phyloP scores from a whole-genome alignment of 306 rosid genomes.

The Vigna reflexopilosa region DNA sequence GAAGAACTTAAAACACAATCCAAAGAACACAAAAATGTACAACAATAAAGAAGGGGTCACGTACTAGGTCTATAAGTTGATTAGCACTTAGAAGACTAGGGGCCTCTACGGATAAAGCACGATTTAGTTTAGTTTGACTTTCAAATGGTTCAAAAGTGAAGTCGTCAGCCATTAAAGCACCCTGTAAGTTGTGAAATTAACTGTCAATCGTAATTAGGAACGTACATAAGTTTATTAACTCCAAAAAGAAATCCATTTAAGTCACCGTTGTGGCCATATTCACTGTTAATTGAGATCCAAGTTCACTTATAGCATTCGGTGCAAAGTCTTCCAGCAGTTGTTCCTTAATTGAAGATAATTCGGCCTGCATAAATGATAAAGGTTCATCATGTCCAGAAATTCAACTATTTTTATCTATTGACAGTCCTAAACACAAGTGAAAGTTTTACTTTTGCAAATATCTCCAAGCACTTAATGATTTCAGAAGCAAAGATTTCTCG shows the following conservation, averaged over 20 bases:
- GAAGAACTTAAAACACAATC: conserved; percentile 35
- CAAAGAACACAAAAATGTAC: conserved; percentile 39
- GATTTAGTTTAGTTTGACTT: conserved; percentile 53
- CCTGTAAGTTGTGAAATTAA: conserved; percentile 53
- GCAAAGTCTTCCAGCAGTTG: conserved; percentile 69
- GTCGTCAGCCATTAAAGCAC: conserved; percentile 60
- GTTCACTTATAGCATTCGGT: conserved; percentile 69
- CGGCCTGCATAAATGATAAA: conserved; percentile 59
- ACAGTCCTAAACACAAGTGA: conserved; percentile 18
- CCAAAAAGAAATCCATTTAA: conserved; percentile 51
- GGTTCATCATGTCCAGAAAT: conserved; percentile 24
- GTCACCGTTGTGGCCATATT: conserved; percentile 49
- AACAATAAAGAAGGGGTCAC: conserved; percentile 49
- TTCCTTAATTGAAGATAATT: conserved; percentile 60
- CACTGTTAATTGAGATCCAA: conserved; percentile 62
- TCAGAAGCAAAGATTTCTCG: conserved; percentile 67
- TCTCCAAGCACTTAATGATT: conserved; percentile 68
- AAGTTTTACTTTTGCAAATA: conserved; percentile 63
- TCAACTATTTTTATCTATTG: not conserved
- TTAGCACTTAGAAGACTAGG: conserved; percentile 71
- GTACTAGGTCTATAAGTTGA: conserved; percentile 91
- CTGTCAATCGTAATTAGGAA: conserved; percentile 36
- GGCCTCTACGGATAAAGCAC: conserved; percentile 50
- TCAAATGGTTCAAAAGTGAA: conserved; percentile 61
- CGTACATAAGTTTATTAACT: conserved; percentile 34